These are phyloP conservation scores for Creolimax fragrantissima DNA, from an alignment of 78 protist genomes.

Conservation along the genomic window DNA sequence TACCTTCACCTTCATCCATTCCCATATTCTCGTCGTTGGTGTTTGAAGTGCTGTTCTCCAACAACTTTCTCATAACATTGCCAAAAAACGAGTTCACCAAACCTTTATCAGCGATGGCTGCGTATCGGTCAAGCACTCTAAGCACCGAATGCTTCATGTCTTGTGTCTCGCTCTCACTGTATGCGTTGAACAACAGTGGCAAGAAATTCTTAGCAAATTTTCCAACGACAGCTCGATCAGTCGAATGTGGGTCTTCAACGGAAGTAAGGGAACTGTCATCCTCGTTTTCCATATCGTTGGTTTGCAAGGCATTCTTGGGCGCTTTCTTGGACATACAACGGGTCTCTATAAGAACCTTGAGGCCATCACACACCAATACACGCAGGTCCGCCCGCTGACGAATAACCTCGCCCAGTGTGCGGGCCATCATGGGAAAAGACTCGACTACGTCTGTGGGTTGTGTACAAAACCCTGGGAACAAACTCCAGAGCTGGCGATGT, in stretches of 20 bases:
- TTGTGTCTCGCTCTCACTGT: neutral
- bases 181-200: neutral
- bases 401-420: neutral
- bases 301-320: neutral
- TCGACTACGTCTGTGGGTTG: neutral
- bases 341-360: neutral
- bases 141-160: neutral
- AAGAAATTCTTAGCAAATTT: neutral
- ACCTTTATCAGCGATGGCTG: neutral
- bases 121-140: neutral
- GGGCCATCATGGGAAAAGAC: neutral
- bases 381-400: neutral
- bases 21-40: neutral
- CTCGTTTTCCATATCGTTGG: neutral
- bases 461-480: conserved; percentile 5
- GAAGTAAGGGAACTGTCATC: no score
- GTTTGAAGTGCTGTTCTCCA: neutral
- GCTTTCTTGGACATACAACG: neutral
- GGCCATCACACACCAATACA: neutral
- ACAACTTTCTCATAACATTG: neutral
- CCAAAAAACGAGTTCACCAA: neutral
- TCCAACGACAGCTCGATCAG: neutral
- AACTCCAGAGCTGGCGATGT: neutral
- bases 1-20: no score
- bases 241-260: neutral